Evolutionary conservation across 306 rosid species (phyloP), one percentile per base, ranked within the genome.

Genomic region (Gleditsia sinensis): DNA sequence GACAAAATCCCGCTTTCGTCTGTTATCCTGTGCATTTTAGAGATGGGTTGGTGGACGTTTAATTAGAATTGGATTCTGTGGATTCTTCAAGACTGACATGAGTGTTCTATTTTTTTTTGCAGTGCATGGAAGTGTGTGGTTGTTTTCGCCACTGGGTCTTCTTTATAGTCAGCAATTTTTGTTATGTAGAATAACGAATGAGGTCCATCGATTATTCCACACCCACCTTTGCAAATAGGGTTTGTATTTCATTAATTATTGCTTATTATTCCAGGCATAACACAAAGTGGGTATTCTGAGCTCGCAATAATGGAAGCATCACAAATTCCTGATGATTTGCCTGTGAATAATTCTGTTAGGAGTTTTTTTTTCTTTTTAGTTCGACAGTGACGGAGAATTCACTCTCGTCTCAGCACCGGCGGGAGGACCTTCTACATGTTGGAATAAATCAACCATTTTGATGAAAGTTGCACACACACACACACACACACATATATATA

Each of bases 121-220:
- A 79, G 84, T 85, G 90, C 86, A 76, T 79, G 78, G 51, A 82
- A 77, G 28, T 73, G 90, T 58, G 73, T 57, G 33, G 90, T 87
- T 80, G 80, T 82, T 82, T 69, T 88, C 77, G 8, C 65, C 71
- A 30, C 16, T 58, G 67, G 76, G 67, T 51, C 76, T 61, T 57
- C 19, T 33, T 66, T 57, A 62, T 32, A 74, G 82, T 67, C 78
- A 77, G 78, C 48, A 75, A 76, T 82, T 37, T 46, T 62, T n/a
- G 34, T 64, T 66, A 21, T 24, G 30, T 36, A 75, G 88, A 80
- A 90, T 87, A 78, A 79, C 81, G 94, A 87, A 88, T 81, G 82
- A 80, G 82, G 68, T 78, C 81, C 94, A 66, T 76, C 85, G 69
- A 77, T 72, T 75, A 67, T 75, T 84, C 88, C 86, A 75, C 80